These are phyloP conservation scores for Ophiocordyceps robertsii DNA, from an alignment of 2,329 filamentous ascomycete species.

Conservation along the genomic window DNA sequence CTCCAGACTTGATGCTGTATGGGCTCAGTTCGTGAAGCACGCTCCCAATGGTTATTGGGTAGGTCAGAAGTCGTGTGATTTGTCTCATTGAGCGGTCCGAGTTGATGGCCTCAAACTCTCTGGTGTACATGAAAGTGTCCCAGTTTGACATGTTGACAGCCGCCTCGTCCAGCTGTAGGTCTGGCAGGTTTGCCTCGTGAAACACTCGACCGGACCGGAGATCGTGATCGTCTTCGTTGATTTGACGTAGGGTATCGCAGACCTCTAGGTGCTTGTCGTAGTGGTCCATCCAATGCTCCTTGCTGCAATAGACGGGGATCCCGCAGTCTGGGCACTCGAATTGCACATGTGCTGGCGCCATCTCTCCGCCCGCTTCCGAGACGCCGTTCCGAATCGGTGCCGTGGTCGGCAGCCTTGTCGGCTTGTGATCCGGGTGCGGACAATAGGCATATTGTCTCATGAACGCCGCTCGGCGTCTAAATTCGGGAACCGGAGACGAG, in stretches of 20 bases:
- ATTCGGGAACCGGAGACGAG: conserved; percentile 75
- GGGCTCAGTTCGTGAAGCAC: conserved; percentile 90
- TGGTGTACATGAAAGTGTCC: conserved; percentile 91
- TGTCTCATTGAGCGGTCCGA: conserved; percentile 84
- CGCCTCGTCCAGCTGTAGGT: conserved; percentile 79
- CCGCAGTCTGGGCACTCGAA: conserved; percentile 97
- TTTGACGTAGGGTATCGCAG: conserved; percentile 80
- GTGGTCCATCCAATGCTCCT: conserved; percentile 91
- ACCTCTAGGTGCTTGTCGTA: conserved; percentile 88
- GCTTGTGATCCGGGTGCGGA: conserved; percentile 76
- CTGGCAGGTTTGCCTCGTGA: conserved; percentile 85
- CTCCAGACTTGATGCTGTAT: conserved; percentile 64
- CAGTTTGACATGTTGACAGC: conserved; percentile 96
- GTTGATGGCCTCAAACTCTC: conserved; percentile 84
- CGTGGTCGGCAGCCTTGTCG: conserved; percentile 54
- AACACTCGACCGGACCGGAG: conserved; percentile 82
- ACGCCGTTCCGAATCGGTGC: conserved; percentile 49
- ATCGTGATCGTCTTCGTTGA: conserved; percentile 98
- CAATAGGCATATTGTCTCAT: conserved; percentile 92
- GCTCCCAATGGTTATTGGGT: conserved; percentile 83
- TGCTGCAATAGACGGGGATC: conserved; percentile 82
- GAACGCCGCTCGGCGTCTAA: conserved; percentile 74
- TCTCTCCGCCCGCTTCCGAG: conserved; percentile 37
- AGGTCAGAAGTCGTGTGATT: conserved; percentile 83
- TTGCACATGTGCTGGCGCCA: conserved; percentile 67